phyloP scores from a whole-genome alignment of 495 filamentous ascomycete genomes.

The Trichoderma reesei region DNA sequence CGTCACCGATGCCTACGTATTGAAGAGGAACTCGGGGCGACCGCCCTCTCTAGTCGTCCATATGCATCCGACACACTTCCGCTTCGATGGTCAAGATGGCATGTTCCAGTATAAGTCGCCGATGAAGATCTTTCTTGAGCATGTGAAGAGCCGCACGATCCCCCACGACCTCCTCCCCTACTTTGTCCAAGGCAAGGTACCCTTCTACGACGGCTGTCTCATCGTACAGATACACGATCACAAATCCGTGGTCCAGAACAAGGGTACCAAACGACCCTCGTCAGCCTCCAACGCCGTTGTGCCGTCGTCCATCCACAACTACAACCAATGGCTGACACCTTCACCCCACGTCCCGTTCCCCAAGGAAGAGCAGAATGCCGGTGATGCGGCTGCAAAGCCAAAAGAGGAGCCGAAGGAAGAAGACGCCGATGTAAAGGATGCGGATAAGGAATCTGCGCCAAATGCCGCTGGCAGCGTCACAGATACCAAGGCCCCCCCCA shows the following conservation, averaged over 20 bases:
- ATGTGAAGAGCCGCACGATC: conserved; percentile 41
- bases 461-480: conserved; percentile 29
- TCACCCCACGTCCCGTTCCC: conserved; percentile 79
- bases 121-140: conserved; percentile 75
- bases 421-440: conserved; percentile 23
- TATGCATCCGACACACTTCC: conserved; percentile 74
- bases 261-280: conserved; percentile 44
- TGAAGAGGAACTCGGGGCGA: not conserved
- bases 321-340: conserved; percentile 76
- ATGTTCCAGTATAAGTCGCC: conserved; percentile 84
- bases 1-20: conserved; percentile 60
- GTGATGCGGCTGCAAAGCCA: conserved; percentile 23
- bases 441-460: conserved; percentile 16
- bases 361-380: conserved; percentile 40
- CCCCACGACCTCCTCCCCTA: conserved; percentile 46
- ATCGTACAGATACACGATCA: conserved; percentile 90
- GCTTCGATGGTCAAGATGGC: conserved; percentile 90
- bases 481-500: conserved; percentile 39
- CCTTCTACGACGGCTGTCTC: conserved; percentile 92
- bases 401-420: conserved; percentile 27
- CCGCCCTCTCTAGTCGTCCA: conserved; percentile 80
- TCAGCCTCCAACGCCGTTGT: conserved; percentile 48
- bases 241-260: conserved; percentile 51
- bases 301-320: conserved; percentile 83
- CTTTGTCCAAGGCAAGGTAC: conserved; percentile 53